Conservation (phyloP, 2,329 filamentous ascomycete genomes). For the Calonectria hongkongensis region DNA sequence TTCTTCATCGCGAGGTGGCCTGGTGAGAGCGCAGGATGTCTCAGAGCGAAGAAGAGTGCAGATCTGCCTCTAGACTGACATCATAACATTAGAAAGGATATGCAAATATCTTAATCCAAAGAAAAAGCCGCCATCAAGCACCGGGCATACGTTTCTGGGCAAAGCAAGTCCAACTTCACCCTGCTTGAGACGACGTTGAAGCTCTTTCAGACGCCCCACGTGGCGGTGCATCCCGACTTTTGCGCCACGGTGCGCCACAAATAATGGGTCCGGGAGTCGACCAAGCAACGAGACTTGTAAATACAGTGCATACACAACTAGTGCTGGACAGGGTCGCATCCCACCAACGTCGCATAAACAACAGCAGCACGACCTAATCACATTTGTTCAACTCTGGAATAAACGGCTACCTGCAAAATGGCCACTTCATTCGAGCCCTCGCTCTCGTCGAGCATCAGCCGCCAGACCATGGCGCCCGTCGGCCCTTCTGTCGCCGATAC, state of each 20-base stretch:
- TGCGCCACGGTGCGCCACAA: conserved; percentile 51
- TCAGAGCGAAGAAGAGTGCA: conserved; percentile 44
- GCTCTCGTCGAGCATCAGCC: conserved; percentile 77
- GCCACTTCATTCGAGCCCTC: conserved; percentile 80
- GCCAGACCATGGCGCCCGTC: conserved; percentile 74
- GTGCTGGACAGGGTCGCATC: conserved; percentile 32
- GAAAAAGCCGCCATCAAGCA: conserved; percentile 26
- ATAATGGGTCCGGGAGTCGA: conserved; percentile 42
- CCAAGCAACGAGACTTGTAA: conserved; percentile 56
- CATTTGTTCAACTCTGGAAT: background rate
- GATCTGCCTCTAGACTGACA: conserved; percentile 44
- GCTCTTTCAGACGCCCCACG: conserved; percentile 52
- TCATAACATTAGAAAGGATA: conserved; percentile 35
- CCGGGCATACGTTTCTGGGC: conserved; percentile 32
- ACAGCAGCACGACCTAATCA: background rate
- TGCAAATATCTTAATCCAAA: conserved; percentile 3
- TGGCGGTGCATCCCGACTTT: conserved; percentile 51
- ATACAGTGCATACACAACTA: conserved; percentile 39
- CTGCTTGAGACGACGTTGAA: conserved; percentile 40
- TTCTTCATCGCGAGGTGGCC: conserved; percentile 59
- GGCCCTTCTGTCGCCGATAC: conserved; percentile 83
- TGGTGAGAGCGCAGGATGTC: conserved; percentile 47
- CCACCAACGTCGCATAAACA: conserved; percentile 24
- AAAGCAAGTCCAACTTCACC: conserved; percentile 29
- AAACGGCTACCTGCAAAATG: conserved; percentile 61